A percentile compares a stretch with the other conserved stretches of the same genome.
Conservation (phyloP, 129 eudicot species). For the Artemisia tridentata region DNA sequence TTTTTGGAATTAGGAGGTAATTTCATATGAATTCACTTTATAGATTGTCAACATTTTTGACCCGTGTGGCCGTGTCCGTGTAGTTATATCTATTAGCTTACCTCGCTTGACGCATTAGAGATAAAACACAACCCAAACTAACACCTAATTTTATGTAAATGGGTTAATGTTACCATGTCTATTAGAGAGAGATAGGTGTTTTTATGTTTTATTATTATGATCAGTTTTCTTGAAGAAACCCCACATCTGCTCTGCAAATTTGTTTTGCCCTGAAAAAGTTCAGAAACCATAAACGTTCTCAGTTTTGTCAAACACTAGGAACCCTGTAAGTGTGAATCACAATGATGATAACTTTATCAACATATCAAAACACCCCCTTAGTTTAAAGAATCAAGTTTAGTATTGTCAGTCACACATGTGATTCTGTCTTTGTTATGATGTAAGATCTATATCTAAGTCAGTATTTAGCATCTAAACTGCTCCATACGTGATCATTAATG, state of each 20-base stretch:
- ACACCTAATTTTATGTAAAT: not conserved
- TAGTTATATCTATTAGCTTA: too few relatives aligned
- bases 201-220: not conserved
- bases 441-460: not conserved
- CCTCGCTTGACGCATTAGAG: too few relatives aligned
- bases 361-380: not conserved
- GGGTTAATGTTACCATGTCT: not conserved
- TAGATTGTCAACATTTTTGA: too few relatives aligned
- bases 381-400: too few relatives aligned
- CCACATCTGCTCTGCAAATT: not conserved
- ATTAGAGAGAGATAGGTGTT: not conserved
- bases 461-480: not conserved
- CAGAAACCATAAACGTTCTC: not conserved
- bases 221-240: not conserved
- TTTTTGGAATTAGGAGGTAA: too few relatives aligned
- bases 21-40: too few relatives aligned
- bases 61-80: too few relatives aligned
- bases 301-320: slow-evolving; percentile 2
- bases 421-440: not conserved
- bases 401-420: not conserved
- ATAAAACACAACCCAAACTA: not conserved
- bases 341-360: not conserved
- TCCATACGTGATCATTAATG: slow-evolving; percentile 8
- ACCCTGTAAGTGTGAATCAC: not conserved
- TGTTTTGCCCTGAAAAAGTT: not conserved